These are phyloP conservation scores for Daphne laureola DNA, from an alignment of 441 rosid genomes.

Conservation along the genomic window DNA sequence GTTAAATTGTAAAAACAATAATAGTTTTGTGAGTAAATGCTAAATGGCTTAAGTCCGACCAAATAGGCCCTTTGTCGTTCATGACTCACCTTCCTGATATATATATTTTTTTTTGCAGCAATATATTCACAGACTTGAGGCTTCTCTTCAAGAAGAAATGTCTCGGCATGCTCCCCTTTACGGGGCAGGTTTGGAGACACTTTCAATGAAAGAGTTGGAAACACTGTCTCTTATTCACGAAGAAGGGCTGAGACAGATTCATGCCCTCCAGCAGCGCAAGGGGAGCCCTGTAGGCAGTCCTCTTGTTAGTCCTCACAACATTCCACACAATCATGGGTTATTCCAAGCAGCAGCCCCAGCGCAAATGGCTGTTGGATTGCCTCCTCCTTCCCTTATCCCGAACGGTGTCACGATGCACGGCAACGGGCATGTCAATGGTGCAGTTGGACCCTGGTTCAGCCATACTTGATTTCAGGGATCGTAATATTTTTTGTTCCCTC, in stretches of 20 bases:
- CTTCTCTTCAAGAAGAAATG: constrained; percentile 87
- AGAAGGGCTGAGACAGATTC: constrained; percentile 92
- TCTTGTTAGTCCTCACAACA: constrained; percentile 46
- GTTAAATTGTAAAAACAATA: too few relatives aligned
- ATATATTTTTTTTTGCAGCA: constrained; percentile 52
- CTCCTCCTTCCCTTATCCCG: constrained; percentile 68
- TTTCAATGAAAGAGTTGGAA: constrained; percentile 87
- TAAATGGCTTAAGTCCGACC: too few relatives aligned
- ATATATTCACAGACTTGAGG: constrained; percentile 73
- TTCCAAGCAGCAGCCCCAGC: constrained; percentile 67
- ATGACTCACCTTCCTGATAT: background rate
- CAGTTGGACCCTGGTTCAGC: constrained; percentile 84
- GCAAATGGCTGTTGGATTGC: constrained; percentile 68
- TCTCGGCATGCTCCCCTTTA: constrained; percentile 92
- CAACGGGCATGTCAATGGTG: constrained; percentile 80
- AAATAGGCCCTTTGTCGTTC: background rate
- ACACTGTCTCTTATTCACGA: constrained; percentile 88
- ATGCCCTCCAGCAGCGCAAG: constrained; percentile 65
- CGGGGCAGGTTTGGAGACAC: constrained; percentile 86
- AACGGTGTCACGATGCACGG: constrained; percentile 67
- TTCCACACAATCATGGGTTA: constrained; percentile 61
- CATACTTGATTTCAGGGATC: constrained; percentile 34
- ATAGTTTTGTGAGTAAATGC: too few relatives aligned
- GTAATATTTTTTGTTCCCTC: constrained; percentile 10
- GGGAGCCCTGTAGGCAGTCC: constrained; percentile 77